Conservation (phyloP, 768 basidiomycete species). For the Termitomyces sp. region DNA sequence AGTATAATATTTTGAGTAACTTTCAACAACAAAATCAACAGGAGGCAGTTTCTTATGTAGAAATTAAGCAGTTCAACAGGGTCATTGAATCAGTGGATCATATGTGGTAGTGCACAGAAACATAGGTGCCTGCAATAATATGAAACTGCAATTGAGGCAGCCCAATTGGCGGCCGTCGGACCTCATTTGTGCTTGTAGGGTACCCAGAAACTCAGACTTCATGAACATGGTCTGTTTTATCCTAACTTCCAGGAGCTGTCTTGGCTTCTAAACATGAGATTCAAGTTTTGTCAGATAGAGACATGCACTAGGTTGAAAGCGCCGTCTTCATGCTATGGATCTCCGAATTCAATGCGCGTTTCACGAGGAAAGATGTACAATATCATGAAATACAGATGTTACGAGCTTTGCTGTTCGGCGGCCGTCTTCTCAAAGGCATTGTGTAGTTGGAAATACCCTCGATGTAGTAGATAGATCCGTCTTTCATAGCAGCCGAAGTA, state of each 20-base stretch:
- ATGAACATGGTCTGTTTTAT: not conserved
- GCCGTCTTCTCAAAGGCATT: not conserved
- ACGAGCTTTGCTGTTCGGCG: not conserved
- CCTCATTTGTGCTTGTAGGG: not conserved
- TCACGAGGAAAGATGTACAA: not conserved
- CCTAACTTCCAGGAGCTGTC: not conserved
- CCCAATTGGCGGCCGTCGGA: not conserved
- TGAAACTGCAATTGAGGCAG: not conserved
- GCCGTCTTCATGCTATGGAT: not conserved
- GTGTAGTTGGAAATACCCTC: not conserved
- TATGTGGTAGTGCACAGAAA: too few relatives aligned
- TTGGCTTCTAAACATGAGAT: not conserved
- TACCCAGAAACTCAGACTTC: not conserved
- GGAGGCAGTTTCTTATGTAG: too few relatives aligned
- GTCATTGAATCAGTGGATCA: too few relatives aligned
- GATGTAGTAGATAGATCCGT: constrained; percentile 3
- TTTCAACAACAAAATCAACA: too few relatives aligned
- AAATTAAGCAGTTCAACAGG: too few relatives aligned
- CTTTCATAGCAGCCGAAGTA: not conserved
- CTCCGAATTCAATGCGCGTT: not conserved
- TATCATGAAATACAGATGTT: not conserved
- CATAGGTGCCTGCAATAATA: not conserved
- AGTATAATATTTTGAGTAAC: too few relatives aligned
- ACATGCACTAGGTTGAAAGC: not conserved
- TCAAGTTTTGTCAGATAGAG: not conserved